Base-by-base conservation (phyloP, 2,329 filamentous ascomycete species). In the Ophiocordyceps camponoti-rufipedis region DNA sequence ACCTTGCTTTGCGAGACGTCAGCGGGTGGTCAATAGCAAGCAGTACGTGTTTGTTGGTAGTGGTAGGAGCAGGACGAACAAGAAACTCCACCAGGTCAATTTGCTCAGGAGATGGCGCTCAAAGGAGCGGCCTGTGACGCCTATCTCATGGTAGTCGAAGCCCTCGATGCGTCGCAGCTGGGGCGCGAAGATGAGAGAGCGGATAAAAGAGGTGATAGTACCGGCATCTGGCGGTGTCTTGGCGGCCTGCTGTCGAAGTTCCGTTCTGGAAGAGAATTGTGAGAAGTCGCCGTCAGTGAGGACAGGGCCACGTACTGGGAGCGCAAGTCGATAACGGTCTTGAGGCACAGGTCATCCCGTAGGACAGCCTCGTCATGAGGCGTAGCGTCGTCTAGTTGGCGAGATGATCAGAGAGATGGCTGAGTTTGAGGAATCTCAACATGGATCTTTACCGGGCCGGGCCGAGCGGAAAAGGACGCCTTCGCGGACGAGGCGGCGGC, bases 311-410 rank as follows among this genome's bases (percentile, higher is more conserved):
- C 60, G 48, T 69, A 85, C 77, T 80, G 77, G 49, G 85, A 85
- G 46, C 87, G 75, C 11, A 94, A 66, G 63, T 94, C 87, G 48
- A 94, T 72, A 39, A 94, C 74, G 2, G 78, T 85, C 51, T 70
- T 74, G 50, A 94, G 74, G 19, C 73, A 69, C 52, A 80, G 71
- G 31, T 76, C 69, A 8, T 77, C 62, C 10, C 66, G 61, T 11
- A 94, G 68, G 31, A 67, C 63, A 32, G 66, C 58, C 46, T 74
- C 73, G 61, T 94, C 87, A 33, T 67, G 57, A 18, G 68, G 55
- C 0, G 82, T 81, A 33, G 85, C 83, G 58, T 85, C 78, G 55
- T 94, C 85, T 71, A 48, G 8, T 33, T 16, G 23, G 29, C n/a
- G 19, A 35, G 11, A 9, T 3, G 41, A 18, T 4, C 5, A 43